phyloP scores from a whole-genome alignment of 352 stramenopile species.

The Phytopythium litorale region DNA sequence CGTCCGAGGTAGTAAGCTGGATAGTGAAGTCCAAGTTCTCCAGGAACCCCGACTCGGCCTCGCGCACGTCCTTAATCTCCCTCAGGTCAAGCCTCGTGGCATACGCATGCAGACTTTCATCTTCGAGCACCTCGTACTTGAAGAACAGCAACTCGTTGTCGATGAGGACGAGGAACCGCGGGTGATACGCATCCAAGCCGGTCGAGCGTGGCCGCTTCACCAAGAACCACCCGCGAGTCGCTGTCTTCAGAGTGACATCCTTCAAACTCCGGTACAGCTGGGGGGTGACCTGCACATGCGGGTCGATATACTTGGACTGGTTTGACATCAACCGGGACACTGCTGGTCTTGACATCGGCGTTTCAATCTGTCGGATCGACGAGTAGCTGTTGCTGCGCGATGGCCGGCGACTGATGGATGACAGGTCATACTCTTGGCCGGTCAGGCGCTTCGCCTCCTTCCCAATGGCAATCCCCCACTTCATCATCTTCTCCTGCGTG shows the following conservation, averaged over 20 bases:
- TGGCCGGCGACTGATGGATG: constrained; percentile 54
- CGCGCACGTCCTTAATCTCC: constrained; percentile 76
- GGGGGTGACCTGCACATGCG: constrained; percentile 39
- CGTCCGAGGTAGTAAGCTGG: constrained; percentile 68
- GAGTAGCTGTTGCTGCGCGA: constrained; percentile 67
- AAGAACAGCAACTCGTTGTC: constrained; percentile 77
- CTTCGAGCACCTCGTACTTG: constrained; percentile 84
- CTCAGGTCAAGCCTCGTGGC: constrained; percentile 68
- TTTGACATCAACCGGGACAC: constrained; percentile 79
- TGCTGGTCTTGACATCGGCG: constrained; percentile 46
- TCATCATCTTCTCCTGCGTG: constrained; percentile 83
- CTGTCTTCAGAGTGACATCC: constrained; percentile 63
- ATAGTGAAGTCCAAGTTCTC: constrained; percentile 86
- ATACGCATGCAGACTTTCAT: constrained; percentile 63
- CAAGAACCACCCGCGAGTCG: constrained; percentile 80
- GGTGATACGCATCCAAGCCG: constrained; percentile 75
- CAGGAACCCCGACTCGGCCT: constrained; percentile 72
- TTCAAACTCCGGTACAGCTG: constrained; percentile 71
- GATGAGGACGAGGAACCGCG: constrained; percentile 78
- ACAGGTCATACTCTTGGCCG: constrained; percentile 78
- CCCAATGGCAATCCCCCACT: constrained; percentile 75
- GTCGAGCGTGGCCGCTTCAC: constrained; percentile 66
- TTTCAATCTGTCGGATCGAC: constrained; percentile 51
- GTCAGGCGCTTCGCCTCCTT: constrained; percentile 78
- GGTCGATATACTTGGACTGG: constrained; percentile 68